Evolutionary conservation across 495 filamentous ascomycete species (phyloP).

Genomic region (Penicillium antarcticum): DNA sequence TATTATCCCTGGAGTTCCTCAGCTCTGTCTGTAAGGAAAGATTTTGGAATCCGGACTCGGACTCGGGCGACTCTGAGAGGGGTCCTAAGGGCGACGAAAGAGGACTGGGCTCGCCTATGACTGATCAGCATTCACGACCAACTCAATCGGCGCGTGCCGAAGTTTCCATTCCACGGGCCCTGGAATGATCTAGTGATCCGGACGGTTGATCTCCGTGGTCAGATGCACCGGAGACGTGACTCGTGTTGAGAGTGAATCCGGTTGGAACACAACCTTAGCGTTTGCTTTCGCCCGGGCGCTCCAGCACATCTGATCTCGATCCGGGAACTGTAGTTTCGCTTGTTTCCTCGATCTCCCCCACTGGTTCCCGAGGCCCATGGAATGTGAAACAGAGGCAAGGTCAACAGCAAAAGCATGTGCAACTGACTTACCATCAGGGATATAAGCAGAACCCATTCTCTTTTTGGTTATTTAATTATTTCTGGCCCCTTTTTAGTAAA

Average conservation of each 20-base stretch:
- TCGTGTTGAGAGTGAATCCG: neutral
- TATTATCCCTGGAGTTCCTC: constrained; percentile 43
- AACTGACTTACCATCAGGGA: constrained; percentile 41
- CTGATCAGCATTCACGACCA: constrained; percentile 19
- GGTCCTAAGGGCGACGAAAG: constrained; percentile 44
- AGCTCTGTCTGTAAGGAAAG: constrained; percentile 45
- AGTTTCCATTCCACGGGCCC: constrained; percentile 2
- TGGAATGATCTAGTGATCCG: constrained; percentile 8
- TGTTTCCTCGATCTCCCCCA: neutral
- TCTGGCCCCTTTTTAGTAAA: neutral
- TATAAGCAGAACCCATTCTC: constrained; percentile 40
- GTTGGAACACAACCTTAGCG: neutral
- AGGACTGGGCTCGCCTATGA: constrained; percentile 44
- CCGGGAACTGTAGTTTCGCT: neutral
- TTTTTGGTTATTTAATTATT: constrained; percentile 7
- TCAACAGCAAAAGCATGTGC: constrained; percentile 11
- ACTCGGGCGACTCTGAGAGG: constrained; percentile 42
- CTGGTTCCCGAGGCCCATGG: constrained; percentile 1
- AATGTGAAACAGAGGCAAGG: constrained; percentile 21
- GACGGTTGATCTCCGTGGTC: constrained; percentile 13
- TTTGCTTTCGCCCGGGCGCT: neutral
- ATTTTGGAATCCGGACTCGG: constrained; percentile 52
- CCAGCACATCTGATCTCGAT: neutral
- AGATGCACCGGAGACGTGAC: constrained; percentile 7
- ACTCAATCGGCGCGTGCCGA: constrained; percentile 7